Evolutionary conservation across 805 yeast species (phyloP), one percentile per base, ranked within the genome.

Genomic region (Metschnikowia continentalis): DNA sequence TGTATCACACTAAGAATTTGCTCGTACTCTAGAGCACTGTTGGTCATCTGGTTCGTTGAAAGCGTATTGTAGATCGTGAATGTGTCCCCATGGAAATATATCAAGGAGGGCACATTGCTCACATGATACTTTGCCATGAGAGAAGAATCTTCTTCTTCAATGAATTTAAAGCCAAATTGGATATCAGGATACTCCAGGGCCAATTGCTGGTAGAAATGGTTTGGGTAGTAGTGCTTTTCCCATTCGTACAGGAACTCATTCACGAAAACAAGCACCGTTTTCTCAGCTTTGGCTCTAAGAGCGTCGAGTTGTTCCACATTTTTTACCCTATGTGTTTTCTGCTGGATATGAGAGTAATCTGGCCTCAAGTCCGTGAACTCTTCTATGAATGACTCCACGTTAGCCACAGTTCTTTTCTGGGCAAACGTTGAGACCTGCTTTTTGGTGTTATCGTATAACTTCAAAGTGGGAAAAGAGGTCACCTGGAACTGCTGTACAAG

Each of bases 391-490:
- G 51, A 33, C 17, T 46, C 50, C 26, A 57, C 23, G 33, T 52
- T 53, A 10, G 46, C 55, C 4, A 56, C 50, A 47, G 49, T 50
- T 22, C 61, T 44, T 17, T 36, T 32, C 8, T 70, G 72, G 1
- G 59, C 58, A 57, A 68, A 81, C 1, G 67, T 62, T 0, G 65
- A 69, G 4, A 77, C 67, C 48, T 68, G 65, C 44, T 70, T 73
- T 1, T 79, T 77, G 38, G 67, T 65, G 44, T 68, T 67, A 33
- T 75, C 64, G 52, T 78, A 75, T 33, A 82, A 58, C 55, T 75
- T 72, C 46, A 83, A 51, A 0, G 77, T 68, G 1, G 88, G 88
- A 59, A 70, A 83, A 17, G 70, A 72, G 10, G 56, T 52, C 3
- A 82, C 66, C 14, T 60, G 57, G 51, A 80, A 79, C 44, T 73